Percentiles rank a stretch among this genome's conserved stretches.
Evolutionary conservation across 176 grass and related monocot species (phyloP).

Genomic region (Secale cereale): DNA sequence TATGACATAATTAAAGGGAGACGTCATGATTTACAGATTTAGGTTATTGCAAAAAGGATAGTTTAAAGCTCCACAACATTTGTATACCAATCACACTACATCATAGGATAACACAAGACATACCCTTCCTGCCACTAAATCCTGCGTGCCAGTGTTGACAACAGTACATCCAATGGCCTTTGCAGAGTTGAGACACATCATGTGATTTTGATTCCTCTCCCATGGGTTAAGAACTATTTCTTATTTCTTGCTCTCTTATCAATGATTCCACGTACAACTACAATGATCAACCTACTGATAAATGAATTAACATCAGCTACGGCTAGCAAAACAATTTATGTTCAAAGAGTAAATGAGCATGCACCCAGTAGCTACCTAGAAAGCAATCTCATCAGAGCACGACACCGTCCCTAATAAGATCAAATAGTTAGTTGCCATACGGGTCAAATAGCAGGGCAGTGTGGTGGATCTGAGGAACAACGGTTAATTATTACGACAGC

Average conservation of each 20-base stretch:
- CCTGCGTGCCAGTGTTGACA: conserved; percentile 97
- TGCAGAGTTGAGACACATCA: conserved; percentile 94
- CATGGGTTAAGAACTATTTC: conserved; percentile 95
- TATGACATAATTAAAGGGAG: neutral
- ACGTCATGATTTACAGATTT: neutral
- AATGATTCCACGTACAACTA: conserved; percentile 88
- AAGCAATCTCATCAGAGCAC: too few relatives aligned
- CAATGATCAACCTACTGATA: conserved; percentile 92
- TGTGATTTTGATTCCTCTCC: conserved; percentile 98
- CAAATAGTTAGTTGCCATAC: too few relatives aligned
- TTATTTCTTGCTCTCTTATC: conserved; percentile 98
- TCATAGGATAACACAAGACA: too few relatives aligned
- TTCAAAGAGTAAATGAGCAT: conserved; percentile 20
- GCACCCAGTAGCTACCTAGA: too few relatives aligned
- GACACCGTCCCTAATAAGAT: too few relatives aligned
- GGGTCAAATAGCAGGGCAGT: too few relatives aligned
- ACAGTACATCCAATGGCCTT: conserved; percentile 98
- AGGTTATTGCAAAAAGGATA: neutral
- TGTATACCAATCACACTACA: too few relatives aligned
- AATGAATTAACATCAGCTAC: conserved; percentile 31
- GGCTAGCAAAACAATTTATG: neutral
- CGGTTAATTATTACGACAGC: too few relatives aligned
- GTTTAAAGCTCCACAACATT: neutral
- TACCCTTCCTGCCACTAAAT: conserved; percentile 96
- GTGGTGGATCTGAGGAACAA: too few relatives aligned